Evolutionary conservation across 306 rosid genomes (phyloP), one percentile per base, ranked within the genome.

Genomic region (Fagus sylvatica): DNA sequence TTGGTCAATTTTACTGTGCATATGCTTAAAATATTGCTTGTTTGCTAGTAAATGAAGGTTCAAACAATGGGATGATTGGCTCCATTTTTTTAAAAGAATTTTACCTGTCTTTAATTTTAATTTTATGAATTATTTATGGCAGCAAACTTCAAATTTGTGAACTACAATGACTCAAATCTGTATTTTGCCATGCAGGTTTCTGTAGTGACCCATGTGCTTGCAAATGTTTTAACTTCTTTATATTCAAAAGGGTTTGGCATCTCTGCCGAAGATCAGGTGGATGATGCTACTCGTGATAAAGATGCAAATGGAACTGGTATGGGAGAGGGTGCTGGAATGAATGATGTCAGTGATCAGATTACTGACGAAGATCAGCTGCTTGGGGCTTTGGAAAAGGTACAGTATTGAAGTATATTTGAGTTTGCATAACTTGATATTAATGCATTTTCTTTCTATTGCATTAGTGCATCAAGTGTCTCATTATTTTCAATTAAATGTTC

Each of bases 261-360:
- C 66, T 78, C 91, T 53, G 54, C 79, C 17, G 93, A 92, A 77
- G 87, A 79, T 28, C 80, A 87, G n/a, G 95, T 67, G 53, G 87
- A 85, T 1, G 89, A 89, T 73, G 92, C 75, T 60, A 53, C 79
- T 39, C 77, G 15, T 55, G 82, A 88, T 71, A 33, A 90, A 79
- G 96, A 88, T 59, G 90, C 81, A 61, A 81, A 71, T 75, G 98
- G 97, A 73, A 93, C 92, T 6, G 98, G 97, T 61, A 90, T 93
- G 95, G 97, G 95, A 33, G 98, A 91, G 74, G 98, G 98, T 76
- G 85, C 77, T 2, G 98, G 98, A 74, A 19, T 75, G 80, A 90
- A 87, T 12, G 98, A 93, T 86, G 96, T 93, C 74, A 93, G 97
- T 76, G 97, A 95, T 72, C 95, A 91, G 88, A 92, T 95, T 57